These are phyloP conservation scores for Suhomyces yuchorum DNA, from an alignment of 1,139 yeast species.

Conservation along the genomic window DNA sequence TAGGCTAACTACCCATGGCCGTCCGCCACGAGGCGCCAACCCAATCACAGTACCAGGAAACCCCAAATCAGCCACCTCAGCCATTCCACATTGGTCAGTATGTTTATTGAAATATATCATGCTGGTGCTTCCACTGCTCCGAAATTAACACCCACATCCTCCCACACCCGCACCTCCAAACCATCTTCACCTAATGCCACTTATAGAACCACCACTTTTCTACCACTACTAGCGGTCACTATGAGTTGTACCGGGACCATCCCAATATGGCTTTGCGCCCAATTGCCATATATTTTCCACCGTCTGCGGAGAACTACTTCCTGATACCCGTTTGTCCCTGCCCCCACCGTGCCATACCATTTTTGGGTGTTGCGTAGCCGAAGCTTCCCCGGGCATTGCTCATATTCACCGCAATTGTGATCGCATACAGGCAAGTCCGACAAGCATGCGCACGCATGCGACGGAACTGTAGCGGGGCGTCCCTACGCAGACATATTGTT, in stretches of 20 bases:
- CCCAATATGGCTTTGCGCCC: background rate
- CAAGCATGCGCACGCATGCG: slow-evolving; percentile 1
- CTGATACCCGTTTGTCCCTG: background rate
- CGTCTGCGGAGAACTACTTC: background rate
- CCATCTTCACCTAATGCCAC: background rate
- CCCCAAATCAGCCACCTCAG: background rate
- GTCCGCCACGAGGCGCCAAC: background rate
- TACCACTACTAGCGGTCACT: too few species aligned
- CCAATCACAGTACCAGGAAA: background rate
- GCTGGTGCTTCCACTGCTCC: background rate
- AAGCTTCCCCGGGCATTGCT: slow-evolving; percentile 1
- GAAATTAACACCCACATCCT: background rate
- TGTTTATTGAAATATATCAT: background rate
- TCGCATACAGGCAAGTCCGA: slow-evolving; percentile 3
- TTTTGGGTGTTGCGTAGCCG: background rate
- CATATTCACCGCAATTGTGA: background rate
- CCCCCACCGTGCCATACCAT: background rate
- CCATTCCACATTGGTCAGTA: background rate
- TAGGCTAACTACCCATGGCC: background rate
- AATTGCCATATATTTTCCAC: background rate
- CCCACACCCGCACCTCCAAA: background rate
- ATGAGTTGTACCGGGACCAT: too few species aligned
- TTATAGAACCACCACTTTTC: background rate
- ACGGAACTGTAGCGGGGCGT: slow-evolving; percentile 1
- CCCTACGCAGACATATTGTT: slow-evolving; percentile 1